Evolutionary conservation across 495 filamentous ascomycete species (phyloP).

Genomic region (Haplographium delicatum): DNA sequence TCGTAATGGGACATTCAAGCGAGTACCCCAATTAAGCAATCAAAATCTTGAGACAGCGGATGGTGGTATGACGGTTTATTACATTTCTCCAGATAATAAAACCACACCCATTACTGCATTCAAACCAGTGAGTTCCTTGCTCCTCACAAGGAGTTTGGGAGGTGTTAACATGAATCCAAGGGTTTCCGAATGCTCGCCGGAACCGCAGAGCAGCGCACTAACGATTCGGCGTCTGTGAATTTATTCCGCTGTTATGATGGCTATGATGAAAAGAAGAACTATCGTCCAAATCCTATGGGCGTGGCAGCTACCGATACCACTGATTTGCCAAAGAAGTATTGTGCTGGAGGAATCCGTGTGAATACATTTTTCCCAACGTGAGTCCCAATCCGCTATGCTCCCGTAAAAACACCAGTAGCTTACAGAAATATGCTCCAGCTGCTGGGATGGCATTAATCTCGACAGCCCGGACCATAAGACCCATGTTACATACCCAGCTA

Average conservation of each 20-base stretch:
- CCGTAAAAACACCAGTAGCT: too few relatives aligned
- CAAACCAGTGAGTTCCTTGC: conserved; percentile 29
- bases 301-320: conserved; percentile 26
- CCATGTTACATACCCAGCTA: conserved; percentile 42
- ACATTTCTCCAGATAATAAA: too few relatives aligned
- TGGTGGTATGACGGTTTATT: too few relatives aligned
- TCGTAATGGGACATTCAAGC: conserved; percentile 35
- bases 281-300: too few relatives aligned
- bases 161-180: background rate
- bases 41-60: conserved; percentile 29
- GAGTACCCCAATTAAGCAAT: conserved; percentile 36
- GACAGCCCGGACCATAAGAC: conserved; percentile 42
- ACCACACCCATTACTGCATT: conserved; percentile 9
- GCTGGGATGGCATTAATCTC: conserved; percentile 77
- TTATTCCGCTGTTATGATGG: conserved; percentile 28
- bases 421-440: too few relatives aligned
- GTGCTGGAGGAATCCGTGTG: conserved; percentile 36
- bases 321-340: conserved; percentile 30
- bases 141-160: background rate
- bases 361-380: conserved; percentile 61
- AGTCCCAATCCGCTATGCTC: too few relatives aligned
- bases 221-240: conserved; percentile 16
- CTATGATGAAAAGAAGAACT: conserved; percentile 14
- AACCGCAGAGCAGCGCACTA: conserved; percentile 24
- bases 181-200: conserved; percentile 45